Evolutionary conservation across 1,139 yeast genomes (phyloP).

Genomic region (Neolecta irregularis): DNA sequence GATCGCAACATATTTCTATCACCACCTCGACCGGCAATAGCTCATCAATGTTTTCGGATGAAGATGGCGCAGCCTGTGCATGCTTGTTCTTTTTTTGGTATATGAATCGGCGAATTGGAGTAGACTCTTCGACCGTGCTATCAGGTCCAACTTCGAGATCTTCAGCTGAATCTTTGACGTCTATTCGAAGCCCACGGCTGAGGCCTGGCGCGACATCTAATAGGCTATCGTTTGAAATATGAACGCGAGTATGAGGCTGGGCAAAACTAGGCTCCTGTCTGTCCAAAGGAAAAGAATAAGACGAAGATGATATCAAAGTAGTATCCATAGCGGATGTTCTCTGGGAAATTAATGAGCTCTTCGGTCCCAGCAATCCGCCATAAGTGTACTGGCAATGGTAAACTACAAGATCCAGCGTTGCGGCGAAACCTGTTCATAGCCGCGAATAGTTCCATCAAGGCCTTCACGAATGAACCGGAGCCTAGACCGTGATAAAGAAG

Average conservation of each 20-base stretch:
- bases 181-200: slow-evolving; percentile 43
- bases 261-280: slow-evolving; percentile 22
- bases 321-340: slow-evolving; percentile 37
- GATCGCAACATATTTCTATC: not conserved
- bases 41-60: slow-evolving; percentile 43
- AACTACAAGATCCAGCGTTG: not conserved
- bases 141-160: slow-evolving; percentile 6
- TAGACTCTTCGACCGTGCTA: slow-evolving; percentile 9
- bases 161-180: slow-evolving; percentile 16
- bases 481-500: slow-evolving; percentile 29
- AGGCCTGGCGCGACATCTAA: slow-evolving; percentile 77
- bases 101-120: slow-evolving; percentile 4
- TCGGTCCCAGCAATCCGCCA: slow-evolving; percentile 3
- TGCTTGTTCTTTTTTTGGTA: slow-evolving; percentile 5
- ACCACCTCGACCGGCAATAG: slow-evolving; percentile 48
- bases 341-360: slow-evolving; percentile 1
- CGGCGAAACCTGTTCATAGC: slow-evolving; percentile 46
- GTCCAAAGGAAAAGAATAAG: slow-evolving; percentile 62
- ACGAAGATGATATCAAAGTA: slow-evolving; percentile 51
- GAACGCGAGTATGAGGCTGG: slow-evolving; percentile 18
- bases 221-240: slow-evolving; percentile 39
- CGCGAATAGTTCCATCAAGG: slow-evolving; percentile 49
- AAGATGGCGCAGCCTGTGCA: slow-evolving; percentile 8
- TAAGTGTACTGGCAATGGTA: no score
- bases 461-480: slow-evolving; percentile 41